phyloP scores from a whole-genome alignment of 768 basidiomycete species.

The Podaxis sp. region DNA sequence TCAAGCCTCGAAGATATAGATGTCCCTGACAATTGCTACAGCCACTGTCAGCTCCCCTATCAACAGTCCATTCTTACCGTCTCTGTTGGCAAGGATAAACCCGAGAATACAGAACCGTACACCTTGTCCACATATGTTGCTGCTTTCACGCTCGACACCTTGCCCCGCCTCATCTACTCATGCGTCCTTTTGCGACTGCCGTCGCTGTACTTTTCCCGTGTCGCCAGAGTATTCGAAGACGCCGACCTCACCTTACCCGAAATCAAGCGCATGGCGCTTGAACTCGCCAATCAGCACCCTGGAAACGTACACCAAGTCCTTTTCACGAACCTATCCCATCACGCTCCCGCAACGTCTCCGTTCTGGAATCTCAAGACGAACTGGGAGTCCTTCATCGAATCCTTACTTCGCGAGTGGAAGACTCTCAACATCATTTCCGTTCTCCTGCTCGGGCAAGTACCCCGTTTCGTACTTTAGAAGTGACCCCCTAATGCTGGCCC shows the following conservation, averaged over 20 bases:
- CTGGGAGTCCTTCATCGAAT: conserved; percentile 28
- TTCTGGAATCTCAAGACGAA: conserved; percentile 20
- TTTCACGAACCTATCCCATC: neutral
- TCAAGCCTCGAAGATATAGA: conserved; percentile 4
- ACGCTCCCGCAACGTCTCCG: conserved; percentile 9
- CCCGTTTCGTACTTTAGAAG: neutral
- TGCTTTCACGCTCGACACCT: conserved; percentile 23
- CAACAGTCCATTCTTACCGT: neutral
- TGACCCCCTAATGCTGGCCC: neutral
- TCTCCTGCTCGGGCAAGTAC: conserved; percentile 24
- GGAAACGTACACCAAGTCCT: conserved; percentile 7
- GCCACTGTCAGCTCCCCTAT: neutral
- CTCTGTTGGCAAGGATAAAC: neutral
- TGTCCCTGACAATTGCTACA: neutral
- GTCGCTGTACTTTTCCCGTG: conserved; percentile 61
- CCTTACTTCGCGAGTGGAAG: conserved; percentile 30
- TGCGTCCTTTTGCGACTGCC: conserved; percentile 51
- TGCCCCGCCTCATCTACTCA: conserved; percentile 29
- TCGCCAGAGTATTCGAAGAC: conserved; percentile 59
- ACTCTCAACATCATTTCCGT: conserved; percentile 31
- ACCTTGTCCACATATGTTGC: conserved; percentile 4
- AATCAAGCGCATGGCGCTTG: conserved; percentile 35
- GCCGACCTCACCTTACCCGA: conserved; percentile 58
- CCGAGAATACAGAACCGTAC: neutral
- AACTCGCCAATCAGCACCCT: conserved; percentile 11